A percentile compares a stretch with the other conserved stretches of the same genome.
Evolutionary conservation across 495 filamentous ascomycete genomes (phyloP).

Genomic region (Collariella sp.): DNA sequence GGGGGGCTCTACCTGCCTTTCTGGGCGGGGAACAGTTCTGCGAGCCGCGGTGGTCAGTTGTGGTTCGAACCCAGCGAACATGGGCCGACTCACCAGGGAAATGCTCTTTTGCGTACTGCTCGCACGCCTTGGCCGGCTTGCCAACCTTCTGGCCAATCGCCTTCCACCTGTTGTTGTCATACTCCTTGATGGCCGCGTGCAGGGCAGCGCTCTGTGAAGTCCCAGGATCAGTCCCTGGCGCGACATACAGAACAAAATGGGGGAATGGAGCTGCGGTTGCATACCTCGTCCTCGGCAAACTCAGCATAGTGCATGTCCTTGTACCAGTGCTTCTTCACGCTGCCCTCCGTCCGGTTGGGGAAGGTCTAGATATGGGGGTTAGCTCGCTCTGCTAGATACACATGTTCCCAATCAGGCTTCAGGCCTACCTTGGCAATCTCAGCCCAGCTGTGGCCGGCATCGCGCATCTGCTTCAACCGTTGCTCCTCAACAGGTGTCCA

Average conservation of each 20-base stretch:
- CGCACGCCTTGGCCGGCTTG: constrained; percentile 98
- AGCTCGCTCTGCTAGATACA: constrained; percentile 16
- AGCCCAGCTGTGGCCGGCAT: constrained; percentile 87
- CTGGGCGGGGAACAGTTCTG: constrained; percentile 17
- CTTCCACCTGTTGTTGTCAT: constrained; percentile 98
- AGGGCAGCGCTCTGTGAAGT: not conserved
- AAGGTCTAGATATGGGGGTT: constrained; percentile 56
- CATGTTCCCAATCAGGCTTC: not conserved
- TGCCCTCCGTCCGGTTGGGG: constrained; percentile 86
- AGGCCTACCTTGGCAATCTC: constrained; percentile 84
- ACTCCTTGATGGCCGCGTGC: constrained; percentile 90
- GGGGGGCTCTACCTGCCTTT: constrained; percentile 5
- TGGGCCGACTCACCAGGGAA: constrained; percentile 44
- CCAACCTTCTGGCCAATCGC: constrained; percentile 90
- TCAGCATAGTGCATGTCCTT: constrained; percentile 99
- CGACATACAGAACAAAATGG: not conserved
- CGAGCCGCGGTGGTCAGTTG: too few species aligned
- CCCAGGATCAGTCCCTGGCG: constrained; percentile 7
- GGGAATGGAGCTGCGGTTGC: too few species aligned
- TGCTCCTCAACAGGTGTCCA: constrained; percentile 96
- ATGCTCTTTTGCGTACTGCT: constrained; percentile 97
- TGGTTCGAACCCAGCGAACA: too few species aligned
- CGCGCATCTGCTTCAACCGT: constrained; percentile 83
- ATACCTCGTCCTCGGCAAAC: constrained; percentile 95
- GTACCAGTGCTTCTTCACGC: constrained; percentile 99